A percentile compares a stretch with the other conserved stretches of the same genome.
Conservation (phyloP, 2,329 filamentous ascomycete genomes). For the Phoma herbarum region DNA sequence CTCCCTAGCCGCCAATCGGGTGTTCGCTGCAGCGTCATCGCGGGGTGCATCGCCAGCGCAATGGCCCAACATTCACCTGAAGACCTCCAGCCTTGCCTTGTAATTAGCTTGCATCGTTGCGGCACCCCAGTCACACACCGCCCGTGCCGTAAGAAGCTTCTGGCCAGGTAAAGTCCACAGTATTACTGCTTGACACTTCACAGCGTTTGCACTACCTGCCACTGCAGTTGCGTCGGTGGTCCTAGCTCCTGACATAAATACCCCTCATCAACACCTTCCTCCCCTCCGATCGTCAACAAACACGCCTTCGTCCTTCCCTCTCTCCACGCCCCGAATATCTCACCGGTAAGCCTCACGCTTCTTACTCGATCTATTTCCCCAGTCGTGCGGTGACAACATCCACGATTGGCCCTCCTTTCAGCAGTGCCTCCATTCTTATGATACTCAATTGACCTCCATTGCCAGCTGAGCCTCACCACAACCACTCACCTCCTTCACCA, state of each 20-base stretch:
- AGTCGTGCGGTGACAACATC: not conserved
- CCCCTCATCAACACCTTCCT: conserved; percentile 23
- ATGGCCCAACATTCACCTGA: conserved; percentile 37
- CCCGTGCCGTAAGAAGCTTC: conserved; percentile 28
- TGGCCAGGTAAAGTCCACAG: conserved; percentile 31
- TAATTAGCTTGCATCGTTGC: conserved; percentile 28
- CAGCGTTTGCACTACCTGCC: conserved; percentile 22
- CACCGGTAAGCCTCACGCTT: conserved; percentile 6
- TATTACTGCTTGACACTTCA: conserved; percentile 20
- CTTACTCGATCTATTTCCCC: not conserved
- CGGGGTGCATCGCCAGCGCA: conserved; percentile 40
- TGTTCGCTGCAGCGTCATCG: conserved; percentile 42
- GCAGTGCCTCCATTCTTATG: not conserved
- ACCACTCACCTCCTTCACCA: conserved; percentile 3
- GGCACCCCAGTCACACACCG: conserved; percentile 35
- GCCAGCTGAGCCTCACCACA: conserved; percentile 13
- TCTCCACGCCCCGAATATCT: conserved; percentile 13
- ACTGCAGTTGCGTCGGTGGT: conserved; percentile 14
- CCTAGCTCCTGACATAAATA: conserved; percentile 34
- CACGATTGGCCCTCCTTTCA: not conserved
- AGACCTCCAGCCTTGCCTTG: conserved; percentile 23
- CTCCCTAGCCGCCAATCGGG: conserved; percentile 35
- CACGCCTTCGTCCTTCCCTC: conserved; percentile 31
- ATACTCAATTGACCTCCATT: conserved; percentile 9
- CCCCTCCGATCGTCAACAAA: conserved; percentile 29